A percentile compares a stretch with the other conserved stretches of the same genome.
Conservation (phyloP, 1,284 basidiomycete species). For the Hemileia vastatrix region DNA sequence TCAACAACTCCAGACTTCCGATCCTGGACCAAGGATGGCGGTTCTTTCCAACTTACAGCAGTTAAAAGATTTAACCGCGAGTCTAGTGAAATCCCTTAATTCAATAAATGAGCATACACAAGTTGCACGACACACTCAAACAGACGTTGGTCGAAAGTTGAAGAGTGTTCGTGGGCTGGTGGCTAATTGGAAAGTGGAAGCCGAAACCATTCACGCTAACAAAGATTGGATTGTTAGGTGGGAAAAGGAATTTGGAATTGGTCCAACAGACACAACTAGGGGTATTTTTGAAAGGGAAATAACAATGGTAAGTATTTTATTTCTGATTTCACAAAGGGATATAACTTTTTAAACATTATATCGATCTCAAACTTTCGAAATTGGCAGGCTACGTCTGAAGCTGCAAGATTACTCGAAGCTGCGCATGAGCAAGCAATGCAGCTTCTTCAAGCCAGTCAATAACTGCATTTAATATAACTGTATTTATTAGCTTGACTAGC, state of each 20-base stretch:
- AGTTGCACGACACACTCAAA: conserved; percentile 20
- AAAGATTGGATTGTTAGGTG: conserved; percentile 14
- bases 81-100: conserved; percentile 18
- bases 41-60: conserved; percentile 11
- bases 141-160: conserved; percentile 14
- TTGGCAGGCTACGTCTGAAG: conserved; percentile 18
- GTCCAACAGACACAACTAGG: neutral
- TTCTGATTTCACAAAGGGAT: neutral
- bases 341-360: neutral
- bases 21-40: neutral
- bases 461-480: too few species aligned
- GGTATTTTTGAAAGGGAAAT: conserved; percentile 17
- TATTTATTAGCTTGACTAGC: too few species aligned
- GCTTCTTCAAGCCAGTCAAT: conserved; percentile 1
- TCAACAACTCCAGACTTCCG: too few species aligned
- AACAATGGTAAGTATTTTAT: conserved; percentile 11
- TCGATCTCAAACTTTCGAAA: too few species aligned
- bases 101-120: conserved; percentile 21
- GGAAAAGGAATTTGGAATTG: conserved; percentile 1
- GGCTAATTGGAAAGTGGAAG: conserved; percentile 14
- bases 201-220: conserved; percentile 11
- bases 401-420: conserved; percentile 17
- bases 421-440: conserved; percentile 3
- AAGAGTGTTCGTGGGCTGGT: conserved; percentile 17
- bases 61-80: conserved; percentile 14